A percentile compares a stretch with the other conserved stretches of the same genome.
phyloP scores from a whole-genome alignment of 768 basidiomycete genomes.

The Xerocomellus amylosporus region DNA sequence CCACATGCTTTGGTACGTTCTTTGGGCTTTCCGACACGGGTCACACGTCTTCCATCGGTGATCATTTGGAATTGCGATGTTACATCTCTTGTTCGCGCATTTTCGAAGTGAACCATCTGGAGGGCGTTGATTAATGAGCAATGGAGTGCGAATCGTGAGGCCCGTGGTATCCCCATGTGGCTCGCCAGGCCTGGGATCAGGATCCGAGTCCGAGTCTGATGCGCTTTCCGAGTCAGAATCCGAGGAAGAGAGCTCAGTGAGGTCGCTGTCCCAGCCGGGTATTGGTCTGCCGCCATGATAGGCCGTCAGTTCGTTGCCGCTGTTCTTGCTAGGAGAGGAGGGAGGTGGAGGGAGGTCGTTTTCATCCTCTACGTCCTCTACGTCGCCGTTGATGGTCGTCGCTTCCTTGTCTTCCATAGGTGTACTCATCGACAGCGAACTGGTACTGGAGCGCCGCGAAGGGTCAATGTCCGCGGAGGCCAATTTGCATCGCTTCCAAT shows the following conservation, averaged over 20 bases:
- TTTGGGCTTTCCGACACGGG: conserved; percentile 38
- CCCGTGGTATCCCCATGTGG: not conserved
- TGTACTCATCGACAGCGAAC: not conserved
- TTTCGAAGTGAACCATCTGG: conserved; percentile 11
- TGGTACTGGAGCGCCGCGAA: not conserved
- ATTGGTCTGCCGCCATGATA: not conserved
- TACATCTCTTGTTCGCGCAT: conserved; percentile 37
- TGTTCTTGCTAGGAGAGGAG: conserved; percentile 2
- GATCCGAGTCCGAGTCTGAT: not conserved
- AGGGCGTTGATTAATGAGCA: conserved; percentile 17
- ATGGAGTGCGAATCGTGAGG: conserved; percentile 24
- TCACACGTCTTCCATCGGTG: conserved; percentile 45
- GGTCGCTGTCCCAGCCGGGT: conserved; percentile 25
- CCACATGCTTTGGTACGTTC: conserved; percentile 36
- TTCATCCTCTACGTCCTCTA: conserved; percentile 1
- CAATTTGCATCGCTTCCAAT: conserved; percentile 19
- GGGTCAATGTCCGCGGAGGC: not conserved
- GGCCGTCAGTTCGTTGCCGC: not conserved
- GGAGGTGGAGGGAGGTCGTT: not conserved
- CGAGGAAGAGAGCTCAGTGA: conserved; percentile 20
- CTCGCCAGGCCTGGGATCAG: not conserved
- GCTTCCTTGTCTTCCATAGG: not conserved
- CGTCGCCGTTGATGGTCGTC: not conserved
- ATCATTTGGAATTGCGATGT: conserved; percentile 29
- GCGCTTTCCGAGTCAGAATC: conserved; percentile 5